Percentiles rank a stretch among this genome's conserved stretches.
Evolutionary conservation across 2,329 filamentous ascomycete genomes (phyloP).

Genomic region (Epicoccum nigrum): DNA sequence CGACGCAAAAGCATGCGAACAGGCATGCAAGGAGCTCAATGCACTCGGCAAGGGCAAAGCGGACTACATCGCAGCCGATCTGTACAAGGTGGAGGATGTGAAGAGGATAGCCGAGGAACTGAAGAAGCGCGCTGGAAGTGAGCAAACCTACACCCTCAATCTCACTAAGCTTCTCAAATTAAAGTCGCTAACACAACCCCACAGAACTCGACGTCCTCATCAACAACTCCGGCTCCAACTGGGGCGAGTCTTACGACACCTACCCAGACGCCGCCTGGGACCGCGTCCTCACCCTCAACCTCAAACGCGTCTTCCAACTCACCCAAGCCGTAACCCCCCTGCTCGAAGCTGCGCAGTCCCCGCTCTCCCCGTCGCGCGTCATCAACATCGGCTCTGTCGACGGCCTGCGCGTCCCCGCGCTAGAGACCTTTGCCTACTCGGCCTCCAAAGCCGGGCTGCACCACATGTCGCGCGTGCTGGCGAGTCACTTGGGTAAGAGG

Average conservation of each 20-base stretch:
- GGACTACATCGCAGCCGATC: constrained; percentile 65
- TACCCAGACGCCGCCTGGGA: constrained; percentile 62
- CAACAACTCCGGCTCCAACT: constrained; percentile 70
- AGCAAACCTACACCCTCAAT: constrained; percentile 33
- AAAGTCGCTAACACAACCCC: background rate
- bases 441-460: constrained; percentile 68
- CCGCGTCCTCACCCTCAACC: constrained; percentile 64
- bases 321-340: constrained; percentile 68
- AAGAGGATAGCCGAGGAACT: constrained; percentile 64
- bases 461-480: constrained; percentile 69
- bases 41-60: constrained; percentile 63
- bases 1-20: constrained; percentile 65
- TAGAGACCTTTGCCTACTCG: constrained; percentile 66
- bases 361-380: constrained; percentile 60
- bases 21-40: constrained; percentile 65
- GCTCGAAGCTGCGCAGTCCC: constrained; percentile 59
- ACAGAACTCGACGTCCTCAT: constrained; percentile 65
- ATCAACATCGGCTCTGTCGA: constrained; percentile 72
- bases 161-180: background rate
- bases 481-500: constrained; percentile 64
- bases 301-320: constrained; percentile 70
- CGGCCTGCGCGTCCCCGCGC: constrained; percentile 63
- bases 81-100: constrained; percentile 67
- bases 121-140: constrained; percentile 55
- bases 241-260: constrained; percentile 65